Conservation (phyloP, 164 flowering plant genomes). For the Umbellularia californica region DNA sequence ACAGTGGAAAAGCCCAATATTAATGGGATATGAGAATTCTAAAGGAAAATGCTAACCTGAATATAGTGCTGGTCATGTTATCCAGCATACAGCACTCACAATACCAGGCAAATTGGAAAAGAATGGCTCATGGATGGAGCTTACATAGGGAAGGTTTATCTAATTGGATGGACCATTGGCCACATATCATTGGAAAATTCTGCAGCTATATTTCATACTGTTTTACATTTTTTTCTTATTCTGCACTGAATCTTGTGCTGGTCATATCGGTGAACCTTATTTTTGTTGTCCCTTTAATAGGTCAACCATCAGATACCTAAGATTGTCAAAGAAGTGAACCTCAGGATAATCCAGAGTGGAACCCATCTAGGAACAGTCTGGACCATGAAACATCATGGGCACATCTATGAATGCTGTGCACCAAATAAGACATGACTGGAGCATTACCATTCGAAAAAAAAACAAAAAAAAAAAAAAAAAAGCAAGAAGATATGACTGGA, state of each 20-base stretch:
- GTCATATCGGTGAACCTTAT: no score
- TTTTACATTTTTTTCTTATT: not conserved
- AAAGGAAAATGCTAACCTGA: not conserved
- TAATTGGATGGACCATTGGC: not conserved
- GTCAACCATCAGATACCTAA: not conserved
- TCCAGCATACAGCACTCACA: not conserved
- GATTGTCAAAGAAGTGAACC: not conserved
- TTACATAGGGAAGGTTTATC: not conserved
- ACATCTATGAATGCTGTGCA: no score
- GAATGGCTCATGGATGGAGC: not conserved
- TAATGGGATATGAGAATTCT: not conserved
- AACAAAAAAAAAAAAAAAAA: no score
- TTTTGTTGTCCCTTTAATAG: not conserved
- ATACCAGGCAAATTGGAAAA: not conserved
- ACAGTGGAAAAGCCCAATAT: constrained; percentile 1
- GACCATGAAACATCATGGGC: no score
- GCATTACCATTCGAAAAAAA: not conserved
- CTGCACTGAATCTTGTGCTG: not conserved
- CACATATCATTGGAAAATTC: not conserved
- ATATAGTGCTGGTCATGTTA: not conserved
- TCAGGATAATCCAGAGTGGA: no score
- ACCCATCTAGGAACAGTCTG: no score
- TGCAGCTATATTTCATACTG: not conserved
- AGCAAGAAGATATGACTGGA: no score
- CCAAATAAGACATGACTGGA: not conserved